Evolutionary conservation across 345 rosid species (phyloP).

Genomic region (Aurinia saxatilis): DNA sequence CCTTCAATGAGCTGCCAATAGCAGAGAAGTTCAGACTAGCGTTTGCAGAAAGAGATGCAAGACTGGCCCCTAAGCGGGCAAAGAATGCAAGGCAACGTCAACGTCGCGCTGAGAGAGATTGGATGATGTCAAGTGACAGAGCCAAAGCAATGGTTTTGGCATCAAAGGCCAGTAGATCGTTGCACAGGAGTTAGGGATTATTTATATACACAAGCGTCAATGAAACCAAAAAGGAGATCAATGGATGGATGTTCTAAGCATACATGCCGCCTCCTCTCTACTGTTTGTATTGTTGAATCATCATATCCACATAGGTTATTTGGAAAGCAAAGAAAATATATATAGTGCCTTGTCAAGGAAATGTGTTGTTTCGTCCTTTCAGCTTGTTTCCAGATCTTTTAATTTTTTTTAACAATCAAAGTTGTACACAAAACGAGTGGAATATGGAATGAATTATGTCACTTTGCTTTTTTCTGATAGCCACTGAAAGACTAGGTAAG

Average conservation of each 20-base stretch:
- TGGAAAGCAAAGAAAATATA: neutral
- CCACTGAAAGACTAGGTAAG: neutral
- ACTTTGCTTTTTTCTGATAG: neutral
- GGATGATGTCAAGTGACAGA: slow-evolving; percentile 45
- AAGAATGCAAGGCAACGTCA: slow-evolving; percentile 82
- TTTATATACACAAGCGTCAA: neutral
- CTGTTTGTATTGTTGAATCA: slow-evolving; percentile 1
- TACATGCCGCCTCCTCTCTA: neutral
- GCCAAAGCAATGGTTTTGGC: slow-evolving; percentile 67
- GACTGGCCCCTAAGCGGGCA: slow-evolving; percentile 88
- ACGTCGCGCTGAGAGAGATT: slow-evolving; percentile 75
- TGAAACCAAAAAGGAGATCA: neutral
- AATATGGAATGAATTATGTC: neutral
- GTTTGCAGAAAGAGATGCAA: slow-evolving; percentile 65
- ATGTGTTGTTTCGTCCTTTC: neutral
- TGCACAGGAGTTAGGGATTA: slow-evolving; percentile 27
- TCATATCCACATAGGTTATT: neutral
- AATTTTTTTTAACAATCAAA: neutral
- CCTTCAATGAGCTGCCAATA: slow-evolving; percentile 46
- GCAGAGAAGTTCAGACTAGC: slow-evolving; percentile 90
- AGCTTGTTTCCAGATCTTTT: neutral
- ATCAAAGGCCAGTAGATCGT: slow-evolving; percentile 46
- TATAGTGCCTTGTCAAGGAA: neutral
- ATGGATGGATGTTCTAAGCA: neutral
- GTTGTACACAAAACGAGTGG: neutral